Conservation (phyloP, 148 eudicot genomes). For the Fagopyrum esculentum region DNA sequence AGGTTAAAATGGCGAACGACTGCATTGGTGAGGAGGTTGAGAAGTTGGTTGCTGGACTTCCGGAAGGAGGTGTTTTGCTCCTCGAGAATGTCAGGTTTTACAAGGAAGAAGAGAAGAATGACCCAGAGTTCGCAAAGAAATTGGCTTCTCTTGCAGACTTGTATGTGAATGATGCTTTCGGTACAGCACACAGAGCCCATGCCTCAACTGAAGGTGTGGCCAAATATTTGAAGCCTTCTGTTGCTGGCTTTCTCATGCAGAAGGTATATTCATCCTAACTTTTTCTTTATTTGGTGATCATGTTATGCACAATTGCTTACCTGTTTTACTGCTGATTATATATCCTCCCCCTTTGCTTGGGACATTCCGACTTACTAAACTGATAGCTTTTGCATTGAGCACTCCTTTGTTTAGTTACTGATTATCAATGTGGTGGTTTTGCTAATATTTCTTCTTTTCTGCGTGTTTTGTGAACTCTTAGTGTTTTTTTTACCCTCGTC, state of each 20-base stretch:
- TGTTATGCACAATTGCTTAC: background rate
- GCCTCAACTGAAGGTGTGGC: conserved; percentile 83
- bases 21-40: conserved; percentile 79
- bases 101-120: conserved; percentile 94
- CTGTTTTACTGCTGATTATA: background rate
- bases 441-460: background rate
- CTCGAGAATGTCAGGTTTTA: conserved; percentile 81
- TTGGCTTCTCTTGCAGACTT: conserved; percentile 81
- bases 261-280: conserved; percentile 36
- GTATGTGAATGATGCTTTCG: conserved; percentile 86
- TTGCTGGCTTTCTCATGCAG: conserved; percentile 85
- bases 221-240: conserved; percentile 74
- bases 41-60: conserved; percentile 54
- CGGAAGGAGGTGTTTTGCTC: conserved; percentile 76
- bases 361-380: background rate
- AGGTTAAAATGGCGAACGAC: conserved; percentile 78
- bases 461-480: background rate
- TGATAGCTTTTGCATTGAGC: background rate
- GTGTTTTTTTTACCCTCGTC: background rate
- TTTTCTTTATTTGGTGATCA: background rate
- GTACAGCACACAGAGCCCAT: conserved; percentile 81
- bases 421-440: background rate
- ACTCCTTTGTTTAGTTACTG: background rate
- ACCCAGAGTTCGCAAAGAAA: conserved; percentile 74
- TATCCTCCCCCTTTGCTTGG: background rate